Percentiles rank a stretch among this genome's conserved stretches.
Conservation (phyloP, 2,329 filamentous ascomycete species). For the Allantophomopsis cytisporea region DNA sequence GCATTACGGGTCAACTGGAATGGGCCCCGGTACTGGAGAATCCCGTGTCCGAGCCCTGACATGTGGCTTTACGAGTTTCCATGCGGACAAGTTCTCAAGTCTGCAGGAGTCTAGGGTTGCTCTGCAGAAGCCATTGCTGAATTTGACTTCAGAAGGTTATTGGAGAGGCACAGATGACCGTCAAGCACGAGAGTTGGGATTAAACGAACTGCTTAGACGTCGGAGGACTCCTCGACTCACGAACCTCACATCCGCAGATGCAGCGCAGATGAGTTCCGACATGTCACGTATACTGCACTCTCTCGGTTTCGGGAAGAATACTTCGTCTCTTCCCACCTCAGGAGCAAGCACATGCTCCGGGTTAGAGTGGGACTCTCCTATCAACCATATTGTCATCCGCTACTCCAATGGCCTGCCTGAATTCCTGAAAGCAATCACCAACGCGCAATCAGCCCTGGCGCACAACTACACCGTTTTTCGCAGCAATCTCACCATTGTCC, state of each 20-base stretch:
- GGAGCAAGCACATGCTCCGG: slow-evolving; percentile 19
- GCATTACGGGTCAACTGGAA: slow-evolving; percentile 25
- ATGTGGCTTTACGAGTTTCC: slow-evolving; percentile 31
- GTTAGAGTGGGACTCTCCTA: slow-evolving; percentile 28
- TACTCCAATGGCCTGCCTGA: slow-evolving; percentile 21
- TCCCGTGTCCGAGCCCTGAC: slow-evolving; percentile 22
- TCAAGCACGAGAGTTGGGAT: slow-evolving; percentile 13
- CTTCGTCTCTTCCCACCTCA: slow-evolving; percentile 6
- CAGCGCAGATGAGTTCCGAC: slow-evolving; percentile 18
- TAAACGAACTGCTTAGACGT: slow-evolving; percentile 21
- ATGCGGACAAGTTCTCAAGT: slow-evolving; percentile 21
- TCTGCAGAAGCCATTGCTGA: slow-evolving; percentile 22
- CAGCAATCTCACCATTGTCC: slow-evolving; percentile 18
- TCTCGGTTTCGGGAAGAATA: slow-evolving; percentile 2
- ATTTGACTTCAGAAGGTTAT: slow-evolving; percentile 25
- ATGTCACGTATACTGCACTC: slow-evolving; percentile 18
- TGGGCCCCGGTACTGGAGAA: slow-evolving; percentile 26
- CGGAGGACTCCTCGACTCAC: slow-evolving; percentile 23
- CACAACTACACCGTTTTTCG: slow-evolving; percentile 13
- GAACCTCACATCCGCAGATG: slow-evolving; percentile 18
- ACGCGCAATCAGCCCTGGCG: slow-evolving; percentile 4
- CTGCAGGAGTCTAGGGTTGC: slow-evolving; percentile 17
- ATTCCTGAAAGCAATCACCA: slow-evolving; percentile 16
- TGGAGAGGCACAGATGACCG: slow-evolving; percentile 19
- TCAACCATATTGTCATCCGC: slow-evolving; percentile 26